Percentiles rank a stretch among this genome's conserved stretches.
Evolutionary conservation across 352 stramenopile genomes (phyloP).

Genomic region (Phytophthora sansomeana): DNA sequence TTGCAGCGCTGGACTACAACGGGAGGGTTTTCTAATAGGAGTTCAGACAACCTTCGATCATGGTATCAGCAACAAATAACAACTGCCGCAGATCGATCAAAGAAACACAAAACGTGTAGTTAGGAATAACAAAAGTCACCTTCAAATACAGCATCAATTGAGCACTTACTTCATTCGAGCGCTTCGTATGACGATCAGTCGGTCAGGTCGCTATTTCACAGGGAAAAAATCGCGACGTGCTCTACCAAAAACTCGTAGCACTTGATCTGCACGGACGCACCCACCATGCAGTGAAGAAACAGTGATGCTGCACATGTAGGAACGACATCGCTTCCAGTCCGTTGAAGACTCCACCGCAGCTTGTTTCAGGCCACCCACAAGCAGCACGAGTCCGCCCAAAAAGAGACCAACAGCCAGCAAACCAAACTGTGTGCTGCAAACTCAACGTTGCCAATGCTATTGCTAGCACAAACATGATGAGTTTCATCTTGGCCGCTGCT

Average conservation of each 20-base stretch:
- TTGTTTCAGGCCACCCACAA: conserved; percentile 69
- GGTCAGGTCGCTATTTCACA: no score
- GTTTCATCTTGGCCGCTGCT: conserved; percentile 70
- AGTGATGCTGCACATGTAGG: conserved; percentile 82
- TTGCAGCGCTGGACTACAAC: no score
- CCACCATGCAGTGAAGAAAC: conserved; percentile 75
- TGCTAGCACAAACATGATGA: conserved; percentile 58
- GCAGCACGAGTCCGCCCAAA: conserved; percentile 65
- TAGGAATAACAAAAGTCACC: no score
- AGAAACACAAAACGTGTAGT: no score
- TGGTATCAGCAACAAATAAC: no score
- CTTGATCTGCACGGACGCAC: conserved; percentile 76
- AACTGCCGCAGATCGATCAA: no score
- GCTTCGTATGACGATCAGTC: no score
- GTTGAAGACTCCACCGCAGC: conserved; percentile 54
- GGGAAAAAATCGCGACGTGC: no score
- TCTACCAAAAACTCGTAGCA: conserved; percentile 79
- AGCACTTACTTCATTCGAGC: no score
- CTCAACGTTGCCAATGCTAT: conserved; percentile 58
- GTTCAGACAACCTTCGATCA: no score
- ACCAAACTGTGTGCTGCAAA: conserved; percentile 61
- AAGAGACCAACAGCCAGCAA: conserved; percentile 55
- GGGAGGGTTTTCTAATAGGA: no score
- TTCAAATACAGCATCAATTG: no score
- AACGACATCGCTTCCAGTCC: conserved; percentile 80